Evolutionary conservation across 2,329 filamentous ascomycete genomes (phyloP).

Genomic region (Fusarium chaquense): DNA sequence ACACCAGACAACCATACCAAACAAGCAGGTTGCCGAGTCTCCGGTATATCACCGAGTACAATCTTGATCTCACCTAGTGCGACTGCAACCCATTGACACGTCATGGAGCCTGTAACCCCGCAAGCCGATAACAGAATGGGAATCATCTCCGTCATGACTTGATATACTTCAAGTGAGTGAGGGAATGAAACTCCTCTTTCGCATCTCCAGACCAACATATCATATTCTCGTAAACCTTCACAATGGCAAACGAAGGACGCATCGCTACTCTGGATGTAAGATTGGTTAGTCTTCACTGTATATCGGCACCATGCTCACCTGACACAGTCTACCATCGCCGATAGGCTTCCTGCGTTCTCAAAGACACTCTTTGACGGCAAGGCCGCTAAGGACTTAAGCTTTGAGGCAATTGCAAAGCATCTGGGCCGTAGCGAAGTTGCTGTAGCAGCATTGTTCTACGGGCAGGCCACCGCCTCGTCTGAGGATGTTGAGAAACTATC

Average conservation of each 20-base stretch:
- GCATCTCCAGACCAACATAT: slow-evolving; percentile 11
- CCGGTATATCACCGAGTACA: slow-evolving; percentile 47
- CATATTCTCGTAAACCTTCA: slow-evolving; percentile 10
- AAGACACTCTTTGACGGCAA: slow-evolving; percentile 79
- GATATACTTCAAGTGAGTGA: slow-evolving; percentile 1
- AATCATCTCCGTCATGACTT: slow-evolving; percentile 33
- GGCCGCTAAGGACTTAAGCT: slow-evolving; percentile 78
- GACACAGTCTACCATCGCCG: slow-evolving; percentile 71
- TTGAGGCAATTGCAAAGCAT: slow-evolving; percentile 79
- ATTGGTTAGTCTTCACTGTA: slow-evolving; percentile 1
- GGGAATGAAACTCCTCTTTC: slow-evolving; percentile 3
- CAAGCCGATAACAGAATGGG: slow-evolving; percentile 38
- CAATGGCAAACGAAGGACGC: slow-evolving; percentile 46
- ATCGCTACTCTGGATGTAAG: slow-evolving; percentile 56
- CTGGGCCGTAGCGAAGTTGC: slow-evolving; percentile 86
- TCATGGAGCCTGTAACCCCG: slow-evolving; percentile 44
- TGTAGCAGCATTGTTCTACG: slow-evolving; percentile 90
- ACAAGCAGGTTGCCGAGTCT: slow-evolving; percentile 43
- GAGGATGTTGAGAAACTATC: slow-evolving; percentile 77
- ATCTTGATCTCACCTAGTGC: slow-evolving; percentile 21
- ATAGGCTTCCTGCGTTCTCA: slow-evolving; percentile 77
- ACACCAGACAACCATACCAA: slow-evolving; percentile 2
- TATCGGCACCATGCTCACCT: slow-evolving; percentile 20
- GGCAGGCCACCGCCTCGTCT: slow-evolving; percentile 78
- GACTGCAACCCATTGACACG: slow-evolving; percentile 32